Percentiles rank a stretch among this genome's conserved stretches.
phyloP scores from a whole-genome alignment of 768 basidiomycete genomes.

The Trametes coccinea region DNA sequence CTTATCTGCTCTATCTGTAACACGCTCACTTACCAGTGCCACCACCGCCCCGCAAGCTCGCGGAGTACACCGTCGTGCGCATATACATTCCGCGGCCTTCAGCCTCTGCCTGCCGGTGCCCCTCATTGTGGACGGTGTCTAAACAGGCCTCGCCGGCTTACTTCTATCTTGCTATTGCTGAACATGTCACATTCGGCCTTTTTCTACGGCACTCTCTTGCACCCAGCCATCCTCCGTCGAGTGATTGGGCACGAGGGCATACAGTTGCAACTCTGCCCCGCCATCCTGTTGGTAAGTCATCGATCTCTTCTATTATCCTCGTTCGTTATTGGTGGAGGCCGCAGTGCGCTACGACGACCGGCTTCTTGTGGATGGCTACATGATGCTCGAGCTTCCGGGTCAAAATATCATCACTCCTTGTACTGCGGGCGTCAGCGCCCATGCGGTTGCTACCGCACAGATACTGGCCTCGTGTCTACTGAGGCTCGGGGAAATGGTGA shows the following conservation, averaged over 20 bases:
- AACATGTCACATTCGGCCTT: slow-evolving; percentile 49
- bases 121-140: neutral
- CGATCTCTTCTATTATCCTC: neutral
- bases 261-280: slow-evolving; percentile 68
- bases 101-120: neutral
- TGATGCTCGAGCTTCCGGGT: neutral
- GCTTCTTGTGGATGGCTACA: neutral
- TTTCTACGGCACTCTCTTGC: slow-evolving; percentile 91
- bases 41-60: too few species aligned
- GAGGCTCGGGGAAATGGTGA: neutral
- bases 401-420: neutral
- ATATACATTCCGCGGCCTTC: too few species aligned
- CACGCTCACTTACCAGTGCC: too few species aligned
- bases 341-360: too few species aligned
- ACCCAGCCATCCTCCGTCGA: slow-evolving; percentile 75
- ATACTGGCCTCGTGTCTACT: neutral
- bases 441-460: neutral
- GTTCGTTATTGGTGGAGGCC: too few species aligned
- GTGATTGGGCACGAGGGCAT: slow-evolving; percentile 72
- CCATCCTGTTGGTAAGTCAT: slow-evolving; percentile 63
- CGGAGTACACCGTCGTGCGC: too few species aligned
- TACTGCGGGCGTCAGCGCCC: neutral
- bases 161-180: too few species aligned
- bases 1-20: too few species aligned
- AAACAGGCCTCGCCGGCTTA: neutral